A percentile compares a stretch with the other conserved stretches of the same genome.
Evolutionary conservation across 305 asterid genomes (phyloP).

Genomic region (Lippia alba): DNA sequence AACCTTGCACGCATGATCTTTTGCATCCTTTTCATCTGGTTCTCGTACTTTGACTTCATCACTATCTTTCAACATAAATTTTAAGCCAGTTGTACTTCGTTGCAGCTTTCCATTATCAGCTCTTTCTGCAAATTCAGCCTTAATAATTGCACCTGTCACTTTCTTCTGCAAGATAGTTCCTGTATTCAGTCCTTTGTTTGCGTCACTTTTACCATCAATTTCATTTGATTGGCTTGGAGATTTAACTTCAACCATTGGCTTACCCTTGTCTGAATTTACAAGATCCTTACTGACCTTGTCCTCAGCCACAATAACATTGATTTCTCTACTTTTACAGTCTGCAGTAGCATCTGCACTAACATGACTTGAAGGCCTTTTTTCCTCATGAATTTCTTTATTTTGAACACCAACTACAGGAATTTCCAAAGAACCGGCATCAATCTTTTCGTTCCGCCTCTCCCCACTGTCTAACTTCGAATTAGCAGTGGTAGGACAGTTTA

Average conservation of each 20-base stretch:
- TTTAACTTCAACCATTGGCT: conserved; percentile 33
- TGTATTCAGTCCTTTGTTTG: conserved; percentile 24
- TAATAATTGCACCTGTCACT: conserved; percentile 18
- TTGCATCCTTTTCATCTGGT: conserved; percentile 31
- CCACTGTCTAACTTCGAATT: background rate
- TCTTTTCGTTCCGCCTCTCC: conserved; percentile 34
- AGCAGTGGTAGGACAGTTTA: too few relatives aligned
- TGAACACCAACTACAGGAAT: conserved; percentile 34
- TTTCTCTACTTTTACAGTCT: conserved; percentile 31
- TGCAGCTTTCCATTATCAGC: conserved; percentile 31
- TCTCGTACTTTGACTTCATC: conserved; percentile 31
- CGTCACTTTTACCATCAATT: conserved; percentile 33
- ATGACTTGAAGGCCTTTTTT: conserved; percentile 28
- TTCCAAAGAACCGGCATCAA: background rate
- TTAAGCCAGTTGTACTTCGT: conserved; percentile 17
- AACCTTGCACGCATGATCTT: conserved; percentile 26
- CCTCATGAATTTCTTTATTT: conserved; percentile 32
- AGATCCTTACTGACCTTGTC: conserved; percentile 21
- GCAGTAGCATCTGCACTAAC: conserved; percentile 28
- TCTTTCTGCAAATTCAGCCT: conserved; percentile 32
- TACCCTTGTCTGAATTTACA: conserved; percentile 28
- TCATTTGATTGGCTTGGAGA: conserved; percentile 21
- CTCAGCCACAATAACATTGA: conserved; percentile 26
- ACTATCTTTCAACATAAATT: conserved; percentile 22
- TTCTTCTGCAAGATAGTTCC: conserved; percentile 27